Evolutionary conservation across 306 rosid species (phyloP).

Genomic region (Ceratonia siliqua): DNA sequence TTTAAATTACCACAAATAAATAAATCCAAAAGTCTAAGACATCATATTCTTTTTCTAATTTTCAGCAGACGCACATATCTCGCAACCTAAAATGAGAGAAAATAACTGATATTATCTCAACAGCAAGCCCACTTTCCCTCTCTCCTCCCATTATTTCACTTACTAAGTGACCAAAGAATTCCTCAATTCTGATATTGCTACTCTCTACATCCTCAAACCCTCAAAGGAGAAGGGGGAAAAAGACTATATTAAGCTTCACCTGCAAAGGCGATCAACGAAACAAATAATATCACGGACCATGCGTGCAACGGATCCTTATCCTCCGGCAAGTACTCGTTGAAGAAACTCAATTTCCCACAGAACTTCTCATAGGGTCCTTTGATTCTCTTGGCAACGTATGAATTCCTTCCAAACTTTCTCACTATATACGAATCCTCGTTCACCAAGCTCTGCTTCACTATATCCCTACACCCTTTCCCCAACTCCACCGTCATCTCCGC

Average conservation of each 20-base stretch:
- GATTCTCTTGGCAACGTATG: constrained; percentile 48
- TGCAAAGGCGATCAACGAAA: constrained; percentile 61
- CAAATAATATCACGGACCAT: constrained; percentile 65
- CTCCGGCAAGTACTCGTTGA: constrained; percentile 74
- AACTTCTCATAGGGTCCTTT: constrained; percentile 49
- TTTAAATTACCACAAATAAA: neutral
- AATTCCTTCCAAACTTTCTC: constrained; percentile 57
- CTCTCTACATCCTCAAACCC: neutral
- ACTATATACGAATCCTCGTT: constrained; percentile 58
- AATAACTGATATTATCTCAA: too few relatives aligned
- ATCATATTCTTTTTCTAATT: neutral
- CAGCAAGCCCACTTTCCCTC: neutral
- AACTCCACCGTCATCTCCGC: constrained; percentile 81
- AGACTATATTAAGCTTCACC: constrained; percentile 48
- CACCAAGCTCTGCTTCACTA: constrained; percentile 73
- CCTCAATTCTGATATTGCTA: neutral
- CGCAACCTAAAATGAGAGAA: neutral
- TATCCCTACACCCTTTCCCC: constrained; percentile 88
- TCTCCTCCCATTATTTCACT: neutral
- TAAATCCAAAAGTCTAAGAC: neutral
- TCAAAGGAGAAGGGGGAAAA: neutral
- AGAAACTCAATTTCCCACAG: constrained; percentile 46
- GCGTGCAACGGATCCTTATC: constrained; percentile 88
- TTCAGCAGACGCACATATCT: neutral
- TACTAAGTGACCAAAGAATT: neutral